Conservation (phyloP, 768 basidiomycete species). For the Psilocybe subaeruginosa region DNA sequence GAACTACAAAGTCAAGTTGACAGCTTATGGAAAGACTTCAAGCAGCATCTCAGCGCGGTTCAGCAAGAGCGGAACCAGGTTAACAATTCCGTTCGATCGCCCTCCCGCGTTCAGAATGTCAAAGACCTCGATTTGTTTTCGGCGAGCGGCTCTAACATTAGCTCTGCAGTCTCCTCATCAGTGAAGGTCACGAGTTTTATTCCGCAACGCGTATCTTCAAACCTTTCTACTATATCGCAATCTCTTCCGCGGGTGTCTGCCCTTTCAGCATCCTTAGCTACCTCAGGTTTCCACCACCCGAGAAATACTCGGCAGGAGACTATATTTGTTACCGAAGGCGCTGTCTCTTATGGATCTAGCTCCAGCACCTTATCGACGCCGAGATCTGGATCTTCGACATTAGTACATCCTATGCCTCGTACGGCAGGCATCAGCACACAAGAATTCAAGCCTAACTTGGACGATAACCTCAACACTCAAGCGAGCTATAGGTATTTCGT, state of each 20-base stretch:
- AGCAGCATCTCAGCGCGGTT: conserved; percentile 45
- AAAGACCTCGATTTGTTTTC: conserved; percentile 12
- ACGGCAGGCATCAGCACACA: conserved; percentile 40
- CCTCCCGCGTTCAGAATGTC: conserved; percentile 12
- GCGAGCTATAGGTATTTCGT: conserved; percentile 49
- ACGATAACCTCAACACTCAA: conserved; percentile 45
- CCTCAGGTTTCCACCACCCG: conserved; percentile 59
- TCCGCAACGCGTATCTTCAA: conserved; percentile 47
- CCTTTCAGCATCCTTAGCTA: conserved; percentile 71
- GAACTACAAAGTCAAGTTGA: conserved; percentile 62
- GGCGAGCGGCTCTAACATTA: conserved; percentile 21
- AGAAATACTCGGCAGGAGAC: conserved; percentile 30
- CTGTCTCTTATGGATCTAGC: conserved; percentile 23
- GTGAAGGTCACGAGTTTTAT: conserved; percentile 58
- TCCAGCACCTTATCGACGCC: conserved; percentile 29
- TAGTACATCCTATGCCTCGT: conserved; percentile 26
- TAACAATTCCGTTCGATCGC: conserved; percentile 18
- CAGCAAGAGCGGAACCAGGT: conserved; percentile 36
- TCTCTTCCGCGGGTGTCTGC: conserved; percentile 53
- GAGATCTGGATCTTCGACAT: conserved; percentile 36
- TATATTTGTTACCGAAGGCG: conserved; percentile 16
- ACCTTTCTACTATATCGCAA: conserved; percentile 37
- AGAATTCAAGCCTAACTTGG: conserved; percentile 40
- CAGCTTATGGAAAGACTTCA: conserved; percentile 62
- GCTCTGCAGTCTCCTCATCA: conserved; percentile 25